Percentiles rank a stretch among this genome's conserved stretches.
These are phyloP conservation scores for Carpinus fangiana DNA, from an alignment of 306 rosid genomes.

Conservation along the genomic window DNA sequence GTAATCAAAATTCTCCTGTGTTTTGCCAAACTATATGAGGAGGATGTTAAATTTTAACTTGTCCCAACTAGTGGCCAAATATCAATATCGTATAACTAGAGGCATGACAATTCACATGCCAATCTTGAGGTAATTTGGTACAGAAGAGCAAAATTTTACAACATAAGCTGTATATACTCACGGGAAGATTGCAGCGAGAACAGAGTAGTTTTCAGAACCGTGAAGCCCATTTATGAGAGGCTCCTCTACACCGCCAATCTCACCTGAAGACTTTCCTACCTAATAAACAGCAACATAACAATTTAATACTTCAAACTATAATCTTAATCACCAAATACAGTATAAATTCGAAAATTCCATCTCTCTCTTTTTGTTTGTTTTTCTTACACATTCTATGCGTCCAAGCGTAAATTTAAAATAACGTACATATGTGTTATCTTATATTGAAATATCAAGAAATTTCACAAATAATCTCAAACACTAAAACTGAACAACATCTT, in stretches of 20 bases:
- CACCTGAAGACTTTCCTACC: slow-evolving; percentile 53
- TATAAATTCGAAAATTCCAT: background rate
- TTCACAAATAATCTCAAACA: background rate
- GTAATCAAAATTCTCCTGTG: background rate
- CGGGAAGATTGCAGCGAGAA: slow-evolving; percentile 77
- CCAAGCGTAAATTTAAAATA: background rate
- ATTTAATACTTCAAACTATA: slow-evolving; percentile 14
- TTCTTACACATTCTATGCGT: background rate
- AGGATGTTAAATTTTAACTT: background rate
- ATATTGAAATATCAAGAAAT: background rate
- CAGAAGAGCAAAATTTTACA: background rate
- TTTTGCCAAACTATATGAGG: background rate
- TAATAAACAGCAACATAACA: slow-evolving; percentile 31
- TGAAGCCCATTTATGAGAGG: slow-evolving; percentile 56
- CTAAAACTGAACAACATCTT: background rate
- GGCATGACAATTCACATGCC: slow-evolving; percentile 7
- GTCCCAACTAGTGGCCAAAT: background rate
- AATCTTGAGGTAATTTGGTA: background rate
- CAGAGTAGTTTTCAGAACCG: slow-evolving; percentile 53
- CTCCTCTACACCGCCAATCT: slow-evolving; percentile 47
- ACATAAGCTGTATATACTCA: slow-evolving; percentile 37
- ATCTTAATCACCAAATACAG: slow-evolving; percentile 7
- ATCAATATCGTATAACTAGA: background rate
- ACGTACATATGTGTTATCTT: background rate
- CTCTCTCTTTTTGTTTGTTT: background rate